Conservation (phyloP, 2,329 filamentous ascomycete genomes). For the Colletotrichum acutatum region DNA sequence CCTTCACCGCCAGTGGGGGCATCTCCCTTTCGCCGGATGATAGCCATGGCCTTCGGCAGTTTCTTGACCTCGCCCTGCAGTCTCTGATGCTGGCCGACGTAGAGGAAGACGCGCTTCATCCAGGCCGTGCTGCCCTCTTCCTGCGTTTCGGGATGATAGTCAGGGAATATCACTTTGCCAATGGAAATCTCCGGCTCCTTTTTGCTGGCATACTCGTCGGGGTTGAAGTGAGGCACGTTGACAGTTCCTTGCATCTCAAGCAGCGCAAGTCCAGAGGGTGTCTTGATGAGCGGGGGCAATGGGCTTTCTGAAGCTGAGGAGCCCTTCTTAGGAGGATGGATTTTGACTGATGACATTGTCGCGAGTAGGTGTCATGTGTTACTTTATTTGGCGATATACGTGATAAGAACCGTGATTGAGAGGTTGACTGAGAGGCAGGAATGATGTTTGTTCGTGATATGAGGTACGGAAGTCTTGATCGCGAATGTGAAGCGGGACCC, state of each 20-base stretch:
- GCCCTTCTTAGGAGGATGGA: constrained; percentile 51
- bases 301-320: constrained; percentile 55
- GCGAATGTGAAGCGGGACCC: background rate
- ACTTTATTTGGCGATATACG: too few species aligned
- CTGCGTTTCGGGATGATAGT: constrained; percentile 68
- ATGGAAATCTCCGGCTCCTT: constrained; percentile 58
- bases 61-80: constrained; percentile 93
- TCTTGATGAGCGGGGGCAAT: constrained; percentile 85
- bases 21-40: constrained; percentile 72
- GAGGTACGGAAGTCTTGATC: background rate
- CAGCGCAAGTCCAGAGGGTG: constrained; percentile 87
- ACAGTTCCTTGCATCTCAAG: constrained; percentile 94
- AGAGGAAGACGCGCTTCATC: constrained; percentile 92
- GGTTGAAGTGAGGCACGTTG: constrained; percentile 70
- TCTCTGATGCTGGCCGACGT: constrained; percentile 88
- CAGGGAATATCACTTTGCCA: constrained; percentile 82
- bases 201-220: constrained; percentile 43
- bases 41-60: constrained; percentile 78
- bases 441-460: background rate
- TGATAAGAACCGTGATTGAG: background rate
- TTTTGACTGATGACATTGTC: constrained; percentile 50
- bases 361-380: background rate
- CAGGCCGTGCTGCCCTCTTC: constrained; percentile 71
- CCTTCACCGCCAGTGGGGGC: constrained; percentile 28
- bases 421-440: background rate